Evolutionary conservation across 1,284 basidiomycete genomes (phyloP).

Genomic region (Pholiota adiposa): DNA sequence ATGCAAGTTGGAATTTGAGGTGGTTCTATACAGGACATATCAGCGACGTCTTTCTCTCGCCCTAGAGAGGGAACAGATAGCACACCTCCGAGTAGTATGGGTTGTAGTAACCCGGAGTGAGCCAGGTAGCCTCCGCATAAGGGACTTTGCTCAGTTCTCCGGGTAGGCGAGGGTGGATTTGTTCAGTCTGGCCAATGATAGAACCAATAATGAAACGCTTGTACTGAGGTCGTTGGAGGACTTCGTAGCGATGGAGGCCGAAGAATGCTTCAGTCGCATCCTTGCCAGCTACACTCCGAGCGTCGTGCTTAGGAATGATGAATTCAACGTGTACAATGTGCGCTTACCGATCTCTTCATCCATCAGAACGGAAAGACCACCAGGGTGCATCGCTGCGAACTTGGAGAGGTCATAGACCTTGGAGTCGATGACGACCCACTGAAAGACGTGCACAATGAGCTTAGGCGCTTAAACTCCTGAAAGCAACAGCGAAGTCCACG

Average conservation of each 20-base stretch:
- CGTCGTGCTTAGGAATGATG: not conserved
- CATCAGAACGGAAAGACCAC: slow-evolving; percentile 75
- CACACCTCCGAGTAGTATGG: slow-evolving; percentile 26
- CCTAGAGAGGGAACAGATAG: not conserved
- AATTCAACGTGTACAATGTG: not conserved
- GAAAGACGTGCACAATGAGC: not conserved
- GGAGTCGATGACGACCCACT: slow-evolving; percentile 87
- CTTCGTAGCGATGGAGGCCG: slow-evolving; percentile 76
- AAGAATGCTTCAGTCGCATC: slow-evolving; percentile 86
- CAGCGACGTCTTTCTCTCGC: not conserved
- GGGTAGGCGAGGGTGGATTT: slow-evolving; percentile 48
- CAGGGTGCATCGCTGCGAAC: slow-evolving; percentile 83
- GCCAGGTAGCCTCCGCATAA: slow-evolving; percentile 59
- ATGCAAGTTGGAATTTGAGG: slow-evolving; percentile 43
- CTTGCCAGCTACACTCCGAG: slow-evolving; percentile 58
- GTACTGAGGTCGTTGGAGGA: slow-evolving; percentile 74
- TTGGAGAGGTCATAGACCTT: slow-evolving; percentile 83
- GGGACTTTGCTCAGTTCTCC: slow-evolving; percentile 70
- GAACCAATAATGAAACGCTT: slow-evolving; percentile 42
- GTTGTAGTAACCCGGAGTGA: slow-evolving; percentile 23
- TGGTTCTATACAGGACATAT: slow-evolving; percentile 35
- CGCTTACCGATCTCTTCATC: slow-evolving; percentile 71
- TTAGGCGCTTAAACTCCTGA: not conserved
- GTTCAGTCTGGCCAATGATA: slow-evolving; percentile 60
- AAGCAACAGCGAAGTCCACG: slow-evolving; percentile 6